Evolutionary conservation across 805 yeast species (phyloP), one percentile per base, ranked within the genome.

Genomic region (Yarrowia hollandica): DNA sequence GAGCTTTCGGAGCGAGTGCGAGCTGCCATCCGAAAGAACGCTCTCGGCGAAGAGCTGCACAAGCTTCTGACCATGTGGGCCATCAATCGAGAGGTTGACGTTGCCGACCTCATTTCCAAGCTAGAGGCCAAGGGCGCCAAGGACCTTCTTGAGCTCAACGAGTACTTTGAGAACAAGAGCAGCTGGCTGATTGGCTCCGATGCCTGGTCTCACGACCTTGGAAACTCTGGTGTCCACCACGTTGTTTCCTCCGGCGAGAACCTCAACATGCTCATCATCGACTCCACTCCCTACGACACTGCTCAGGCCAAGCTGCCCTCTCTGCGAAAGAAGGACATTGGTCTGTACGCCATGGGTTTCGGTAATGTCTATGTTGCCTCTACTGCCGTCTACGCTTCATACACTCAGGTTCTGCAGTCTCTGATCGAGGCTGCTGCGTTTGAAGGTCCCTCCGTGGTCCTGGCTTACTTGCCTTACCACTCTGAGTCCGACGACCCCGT

Each of bases 151-250:
- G 48, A 59, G 14, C 71, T 81, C 62, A 72, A 76, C 60, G 77
- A 79, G 7, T 74, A 71, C 60, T 81, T 88, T 64, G 64, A 67
- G 25, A 70, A 77, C 59, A 76, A 76, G 54, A 76, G 86, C 11
- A 77, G 81, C 57, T 92, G 98, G 98, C 77, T 92, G 61, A 77
- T 92, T 60, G 97, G 97, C 28, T 90, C 97, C 16, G 98, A 92
- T 71, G 83, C 94, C 28, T 92, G 98, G 98, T 81, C 96, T 18
- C 90, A 85, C 69, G 98, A 92, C 74, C 76, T 89, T 65, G 98
- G 98, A 39, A 77, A 87, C 62, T 86, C 96, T 5, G 96, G 97
- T 70, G 85, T 92, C 55, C 97, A 92, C 71, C 85, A 86, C 66
- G 85, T 90, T 4, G 75, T 92, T 42, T 74, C 90, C 23, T 83